A percentile compares a stretch with the other conserved stretches of the same genome.
Conservation (phyloP, 2,329 filamentous ascomycete genomes). For the Monosporascus sp. region DNA sequence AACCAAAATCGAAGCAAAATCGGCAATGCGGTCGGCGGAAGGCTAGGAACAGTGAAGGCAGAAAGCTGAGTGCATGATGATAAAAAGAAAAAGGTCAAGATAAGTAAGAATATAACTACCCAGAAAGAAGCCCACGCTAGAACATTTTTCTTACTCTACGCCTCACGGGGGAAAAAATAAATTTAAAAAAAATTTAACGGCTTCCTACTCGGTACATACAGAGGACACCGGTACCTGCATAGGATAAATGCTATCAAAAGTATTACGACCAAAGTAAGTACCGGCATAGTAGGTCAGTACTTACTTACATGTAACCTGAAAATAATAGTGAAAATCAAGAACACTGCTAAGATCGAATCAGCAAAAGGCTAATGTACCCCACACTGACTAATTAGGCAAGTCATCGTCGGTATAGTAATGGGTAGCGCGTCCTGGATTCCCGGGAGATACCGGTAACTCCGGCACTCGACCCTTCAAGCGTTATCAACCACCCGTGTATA, state of each 20-base stretch:
- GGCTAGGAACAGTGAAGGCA: too few relatives aligned
- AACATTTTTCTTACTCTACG: neutral
- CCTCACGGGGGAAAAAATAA: slow-evolving; percentile 2
- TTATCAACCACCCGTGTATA: too few relatives aligned
- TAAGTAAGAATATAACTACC: neutral
- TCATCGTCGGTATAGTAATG: neutral
- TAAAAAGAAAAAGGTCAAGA: neutral
- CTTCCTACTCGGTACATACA: neutral
- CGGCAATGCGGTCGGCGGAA: too few relatives aligned
- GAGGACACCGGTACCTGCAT: too few relatives aligned
- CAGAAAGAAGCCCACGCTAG: neutral
- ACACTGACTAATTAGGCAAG: neutral
- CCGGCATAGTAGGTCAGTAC: neutral
- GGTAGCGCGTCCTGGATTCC: too few relatives aligned
- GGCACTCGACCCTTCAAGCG: too few relatives aligned
- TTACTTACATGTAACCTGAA: too few relatives aligned
- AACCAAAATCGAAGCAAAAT: too few relatives aligned
- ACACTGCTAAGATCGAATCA: neutral
- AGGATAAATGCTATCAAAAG: too few relatives aligned
- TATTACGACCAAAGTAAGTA: neutral
- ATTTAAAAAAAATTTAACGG: neutral
- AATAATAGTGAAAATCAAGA: neutral
- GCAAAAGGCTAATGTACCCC: neutral
- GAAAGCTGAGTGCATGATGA: neutral
- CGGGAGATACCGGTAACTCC: neutral